Evolutionary conservation across 805 yeast genomes (phyloP).

Genomic region (Saccharomycopsis synnaedendra): DNA sequence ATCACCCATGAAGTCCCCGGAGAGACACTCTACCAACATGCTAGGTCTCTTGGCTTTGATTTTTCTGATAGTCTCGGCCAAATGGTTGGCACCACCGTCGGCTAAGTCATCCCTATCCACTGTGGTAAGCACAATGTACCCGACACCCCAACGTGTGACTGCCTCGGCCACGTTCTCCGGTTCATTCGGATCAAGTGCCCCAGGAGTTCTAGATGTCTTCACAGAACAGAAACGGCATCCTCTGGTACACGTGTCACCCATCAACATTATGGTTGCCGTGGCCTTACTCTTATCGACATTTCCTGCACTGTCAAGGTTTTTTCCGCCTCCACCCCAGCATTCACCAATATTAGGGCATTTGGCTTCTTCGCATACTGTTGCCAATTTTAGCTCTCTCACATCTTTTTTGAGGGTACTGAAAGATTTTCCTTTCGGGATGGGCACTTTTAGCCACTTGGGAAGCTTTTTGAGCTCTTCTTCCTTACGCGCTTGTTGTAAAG

Average conservation of each 20-base stretch:
- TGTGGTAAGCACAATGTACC: slow-evolving; percentile 93
- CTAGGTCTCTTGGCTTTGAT: slow-evolving; percentile 86
- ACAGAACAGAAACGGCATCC: slow-evolving; percentile 99
- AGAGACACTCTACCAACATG: slow-evolving; percentile 81
- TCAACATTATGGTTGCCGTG: slow-evolving; percentile 92
- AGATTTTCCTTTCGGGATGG: slow-evolving; percentile 90
- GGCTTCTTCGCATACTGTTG: slow-evolving; percentile 98
- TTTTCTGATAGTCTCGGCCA: slow-evolving; percentile 74
- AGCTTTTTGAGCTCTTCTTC: slow-evolving; percentile 58
- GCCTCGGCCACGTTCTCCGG: slow-evolving; percentile 98
- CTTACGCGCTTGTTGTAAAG: slow-evolving; percentile 57
- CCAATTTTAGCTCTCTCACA: slow-evolving; percentile 74
- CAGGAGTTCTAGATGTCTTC: slow-evolving; percentile 81
- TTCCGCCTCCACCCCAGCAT: slow-evolving; percentile 95
- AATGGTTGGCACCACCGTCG: slow-evolving; percentile 90
- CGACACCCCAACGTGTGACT: slow-evolving; percentile 94
- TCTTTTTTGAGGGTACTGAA: slow-evolving; percentile 76
- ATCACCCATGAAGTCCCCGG: slow-evolving; percentile 95
- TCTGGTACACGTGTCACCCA: slow-evolving; percentile 98
- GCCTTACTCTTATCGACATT: slow-evolving; percentile 58
- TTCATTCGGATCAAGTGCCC: slow-evolving; percentile 86
- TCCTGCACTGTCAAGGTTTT: slow-evolving; percentile 19
- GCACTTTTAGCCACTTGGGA: slow-evolving; percentile 91
- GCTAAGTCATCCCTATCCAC: slow-evolving; percentile 92
- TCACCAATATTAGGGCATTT: slow-evolving; percentile 99